Evolutionary conservation across 1,139 yeast species (phyloP), one percentile per base, ranked within the genome.

Genomic region (Kodamaea alishanica): DNA sequence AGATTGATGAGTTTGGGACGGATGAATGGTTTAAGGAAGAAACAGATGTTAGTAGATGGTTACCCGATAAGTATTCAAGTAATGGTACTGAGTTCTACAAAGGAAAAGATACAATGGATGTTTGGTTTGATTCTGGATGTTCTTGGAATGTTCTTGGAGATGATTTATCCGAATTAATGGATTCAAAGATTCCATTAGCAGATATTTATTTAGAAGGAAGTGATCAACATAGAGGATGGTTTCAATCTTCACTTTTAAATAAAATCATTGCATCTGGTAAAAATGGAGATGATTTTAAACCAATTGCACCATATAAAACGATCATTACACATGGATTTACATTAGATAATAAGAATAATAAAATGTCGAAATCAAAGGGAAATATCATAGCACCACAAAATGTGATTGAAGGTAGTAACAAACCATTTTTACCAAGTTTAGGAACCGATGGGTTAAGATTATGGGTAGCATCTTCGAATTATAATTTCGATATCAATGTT

Each of bases 151-250:
- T 79, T 32, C 67, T 88, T 26, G 67, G 63, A 27, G 57, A 67
- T 22, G 69, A 70, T 46, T 53, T 73, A 37, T 46, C 49, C 8
- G 33, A 31, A 28, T 33, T 47, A 9, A 66, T 71, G 9, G 40
- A 46, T 1, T 22, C 49, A 2, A 37, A 48, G 51, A 45, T 65
- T 42, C 69, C 61, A 7, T 58, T 83, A 6, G 86, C 95, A 0
- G 95, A 90, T 56, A 74, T 87, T 10, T 90, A 88, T 55, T 62
- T 90, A 15, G 99, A 92, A 65, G 99, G 99, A 1, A 79, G 92
- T 27, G 99, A 92, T 57, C 99, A 92, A 60, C 98, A 94, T 56
- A 76, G 99, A 45, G 99, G 99, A 0, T 92, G 99, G 99, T 92
- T 92, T 59, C 99, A 92, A 63, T 87, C 96, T 24, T 88, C 97